phyloP scores from a whole-genome alignment of 2,329 filamentous ascomycete species.

The Penicillium capsulatum region DNA sequence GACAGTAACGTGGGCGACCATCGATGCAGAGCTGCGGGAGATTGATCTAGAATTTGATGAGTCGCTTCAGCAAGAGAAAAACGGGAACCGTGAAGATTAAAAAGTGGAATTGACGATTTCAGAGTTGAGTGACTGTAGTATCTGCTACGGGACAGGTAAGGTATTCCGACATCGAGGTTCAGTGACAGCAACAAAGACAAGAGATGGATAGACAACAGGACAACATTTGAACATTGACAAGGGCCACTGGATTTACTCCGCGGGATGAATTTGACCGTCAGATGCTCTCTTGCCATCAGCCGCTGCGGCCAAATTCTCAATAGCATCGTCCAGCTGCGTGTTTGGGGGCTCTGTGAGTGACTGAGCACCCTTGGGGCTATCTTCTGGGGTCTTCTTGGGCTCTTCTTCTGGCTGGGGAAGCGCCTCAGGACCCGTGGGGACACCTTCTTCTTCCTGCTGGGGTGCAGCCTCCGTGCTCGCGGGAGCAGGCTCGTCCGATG shows the following conservation, averaged over 20 bases:
- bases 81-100: not conserved
- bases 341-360: constrained; percentile 4
- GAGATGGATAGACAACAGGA: no score
- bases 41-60: no score
- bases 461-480: not conserved
- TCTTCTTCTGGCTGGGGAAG: constrained; percentile 6
- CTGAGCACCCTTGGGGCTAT: not conserved
- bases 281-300: constrained; percentile 27
- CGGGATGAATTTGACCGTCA: constrained; percentile 18
- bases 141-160: no score
- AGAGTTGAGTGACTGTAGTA: no score
- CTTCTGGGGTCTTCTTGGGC: not conserved
- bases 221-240: no score
- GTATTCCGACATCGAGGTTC: not conserved
- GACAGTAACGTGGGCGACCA: no score
- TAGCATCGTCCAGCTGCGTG: constrained; percentile 16
- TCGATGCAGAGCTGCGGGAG: no score
- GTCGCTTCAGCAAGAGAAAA: not conserved
- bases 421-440: no score
- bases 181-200: not conserved
- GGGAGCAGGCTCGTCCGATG: not conserved
- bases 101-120: not conserved
- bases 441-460: not conserved
- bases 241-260: constrained; percentile 1
- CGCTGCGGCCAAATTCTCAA: constrained; percentile 23